These are phyloP conservation scores for Leccinum ochraceum DNA, from an alignment of 768 basidiomycete species.

Conservation along the genomic window DNA sequence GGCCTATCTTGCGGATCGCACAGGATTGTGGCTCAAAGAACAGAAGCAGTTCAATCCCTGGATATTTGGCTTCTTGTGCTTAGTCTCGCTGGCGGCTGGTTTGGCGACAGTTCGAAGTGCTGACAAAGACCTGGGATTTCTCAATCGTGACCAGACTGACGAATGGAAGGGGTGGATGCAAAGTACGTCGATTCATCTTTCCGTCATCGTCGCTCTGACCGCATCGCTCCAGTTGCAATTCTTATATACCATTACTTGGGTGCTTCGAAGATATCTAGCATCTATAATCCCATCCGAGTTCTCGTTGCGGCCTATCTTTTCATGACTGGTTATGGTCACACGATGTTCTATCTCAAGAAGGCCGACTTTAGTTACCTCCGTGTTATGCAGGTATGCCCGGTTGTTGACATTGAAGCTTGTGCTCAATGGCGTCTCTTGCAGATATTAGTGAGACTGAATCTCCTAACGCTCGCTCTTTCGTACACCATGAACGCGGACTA, in stretches of 20 bases:
- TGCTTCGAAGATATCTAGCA: conserved; percentile 88
- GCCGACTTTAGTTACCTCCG: conserved; percentile 82
- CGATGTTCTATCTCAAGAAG: conserved; percentile 86
- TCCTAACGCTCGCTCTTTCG: conserved; percentile 77
- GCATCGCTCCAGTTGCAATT: conserved; percentile 61
- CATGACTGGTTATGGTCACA: conserved; percentile 93
- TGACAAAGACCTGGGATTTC: conserved; percentile 84
- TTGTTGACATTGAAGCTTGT: background rate
- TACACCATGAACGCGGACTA: conserved; percentile 94
- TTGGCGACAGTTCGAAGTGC: conserved; percentile 63
- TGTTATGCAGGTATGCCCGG: conserved; percentile 58
- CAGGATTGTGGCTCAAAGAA: conserved; percentile 84
- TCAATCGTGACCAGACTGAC: conserved; percentile 92
- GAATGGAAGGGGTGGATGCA: conserved; percentile 99
- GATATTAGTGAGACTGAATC: conserved; percentile 81
- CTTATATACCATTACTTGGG: conserved; percentile 92
- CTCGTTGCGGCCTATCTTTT: conserved; percentile 89
- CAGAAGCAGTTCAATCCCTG: conserved; percentile 79
- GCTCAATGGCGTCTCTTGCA: conserved; percentile 25
- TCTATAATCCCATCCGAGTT: conserved; percentile 89
- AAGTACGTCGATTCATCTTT: conserved; percentile 46
- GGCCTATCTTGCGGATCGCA: conserved; percentile 82
- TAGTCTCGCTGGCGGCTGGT: conserved; percentile 57
- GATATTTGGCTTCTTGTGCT: conserved; percentile 62
- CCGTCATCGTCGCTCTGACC: background rate